These are phyloP conservation scores for Amanita molliuscula DNA, from an alignment of 768 basidiomycete genomes.

Conservation along the genomic window DNA sequence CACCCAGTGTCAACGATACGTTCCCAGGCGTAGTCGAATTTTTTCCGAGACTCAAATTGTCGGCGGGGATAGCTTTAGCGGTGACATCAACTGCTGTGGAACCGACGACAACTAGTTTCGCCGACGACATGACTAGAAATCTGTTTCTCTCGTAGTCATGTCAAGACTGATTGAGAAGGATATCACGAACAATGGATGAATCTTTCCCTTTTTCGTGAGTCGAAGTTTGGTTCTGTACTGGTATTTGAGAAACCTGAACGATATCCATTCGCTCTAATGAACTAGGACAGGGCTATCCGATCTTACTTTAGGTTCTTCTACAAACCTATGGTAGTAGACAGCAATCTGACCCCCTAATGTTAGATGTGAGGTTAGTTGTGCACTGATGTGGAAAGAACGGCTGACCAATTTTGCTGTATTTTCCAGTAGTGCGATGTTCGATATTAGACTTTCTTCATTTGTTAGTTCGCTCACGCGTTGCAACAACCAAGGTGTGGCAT, in stretches of 20 bases:
- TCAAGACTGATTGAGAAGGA: neutral
- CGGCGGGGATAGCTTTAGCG: conserved; percentile 30
- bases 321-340: conserved; percentile 55
- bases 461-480: conserved; percentile 76
- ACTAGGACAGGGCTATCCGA: neutral
- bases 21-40: conserved; percentile 76
- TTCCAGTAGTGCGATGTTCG: conserved; percentile 81
- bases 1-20: conserved; percentile 67
- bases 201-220: neutral
- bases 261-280: neutral
- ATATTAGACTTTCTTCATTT: conserved; percentile 55
- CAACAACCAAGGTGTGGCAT: conserved; percentile 92
- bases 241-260: neutral
- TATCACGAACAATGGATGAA: neutral
- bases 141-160: neutral
- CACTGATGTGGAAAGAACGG: neutral
- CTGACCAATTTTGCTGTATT: conserved; percentile 81
- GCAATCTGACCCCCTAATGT: conserved; percentile 68
- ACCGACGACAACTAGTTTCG: conserved; percentile 66
- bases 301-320: conserved; percentile 22
- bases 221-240: neutral
- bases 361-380: neutral
- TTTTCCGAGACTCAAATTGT: conserved; percentile 22
- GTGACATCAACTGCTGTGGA: conserved; percentile 88
- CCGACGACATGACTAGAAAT: conserved; percentile 17